A percentile compares a stretch with the other conserved stretches of the same genome.
These are phyloP conservation scores for Camellia japonica DNA, from an alignment of 148 eudicot species.

Conservation along the genomic window DNA sequence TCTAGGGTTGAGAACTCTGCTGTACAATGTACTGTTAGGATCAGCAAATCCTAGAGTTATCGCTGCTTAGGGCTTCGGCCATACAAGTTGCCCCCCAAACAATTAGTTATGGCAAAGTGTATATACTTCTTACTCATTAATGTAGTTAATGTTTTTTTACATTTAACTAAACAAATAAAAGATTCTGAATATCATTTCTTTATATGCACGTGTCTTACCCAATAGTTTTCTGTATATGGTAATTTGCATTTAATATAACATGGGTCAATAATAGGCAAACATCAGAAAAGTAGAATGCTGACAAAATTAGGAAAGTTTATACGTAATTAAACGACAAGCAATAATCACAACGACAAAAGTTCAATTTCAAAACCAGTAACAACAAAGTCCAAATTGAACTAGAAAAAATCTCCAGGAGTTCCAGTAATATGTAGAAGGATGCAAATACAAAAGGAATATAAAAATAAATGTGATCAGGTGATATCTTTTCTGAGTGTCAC, in stretches of 20 bases:
- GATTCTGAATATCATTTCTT: neutral
- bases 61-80: too few relatives aligned
- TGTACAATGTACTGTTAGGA: too few relatives aligned
- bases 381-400: constrained; percentile 1
- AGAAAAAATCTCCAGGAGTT: constrained; percentile 7
- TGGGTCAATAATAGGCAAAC: neutral
- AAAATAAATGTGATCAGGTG: too few relatives aligned
- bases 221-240: neutral
- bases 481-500: too few relatives aligned
- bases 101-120: too few relatives aligned
- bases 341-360: neutral
- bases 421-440: neutral
- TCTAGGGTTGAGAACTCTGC: too few relatives aligned
- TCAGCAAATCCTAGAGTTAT: too few relatives aligned
- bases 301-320: neutral
- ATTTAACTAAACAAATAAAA: neutral
- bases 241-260: constrained; percentile 7
- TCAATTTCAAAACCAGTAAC: neutral
- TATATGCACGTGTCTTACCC: neutral
- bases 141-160: too few relatives aligned
- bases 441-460: too few relatives aligned
- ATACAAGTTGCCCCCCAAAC: too few relatives aligned
- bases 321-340: neutral
- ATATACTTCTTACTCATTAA: too few relatives aligned
- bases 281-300: too few relatives aligned